A percentile compares a stretch with the other conserved stretches of the same genome.
These are phyloP conservation scores for Entomortierella lignicola DNA, from an alignment of 192 early-diverging fungal genomes.

Conservation along the genomic window DNA sequence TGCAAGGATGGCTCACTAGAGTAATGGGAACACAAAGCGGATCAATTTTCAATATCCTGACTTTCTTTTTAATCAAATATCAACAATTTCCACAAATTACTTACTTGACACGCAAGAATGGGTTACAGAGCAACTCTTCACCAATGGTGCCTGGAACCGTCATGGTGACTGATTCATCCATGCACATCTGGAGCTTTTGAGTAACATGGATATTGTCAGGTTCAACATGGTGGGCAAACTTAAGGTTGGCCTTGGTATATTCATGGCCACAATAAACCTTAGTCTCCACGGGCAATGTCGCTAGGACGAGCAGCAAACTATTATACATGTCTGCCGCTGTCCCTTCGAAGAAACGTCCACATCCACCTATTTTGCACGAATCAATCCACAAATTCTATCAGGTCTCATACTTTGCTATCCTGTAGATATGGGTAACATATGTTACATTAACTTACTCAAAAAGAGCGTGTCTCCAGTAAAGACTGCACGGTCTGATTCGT, in stretches of 20 bases:
- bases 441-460: conserved; percentile 62
- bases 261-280: conserved; percentile 94
- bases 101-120: conserved; percentile 87
- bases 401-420: not conserved
- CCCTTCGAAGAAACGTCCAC: conserved; percentile 96
- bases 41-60: too few species aligned
- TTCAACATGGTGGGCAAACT: conserved; percentile 86
- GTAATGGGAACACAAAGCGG: not conserved
- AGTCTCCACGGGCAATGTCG: conserved; percentile 79
- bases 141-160: conserved; percentile 93
- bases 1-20: conserved; percentile 62
- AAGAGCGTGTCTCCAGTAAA: conserved; percentile 94
- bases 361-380: conserved; percentile 61
- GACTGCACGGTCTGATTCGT: conserved; percentile 74
- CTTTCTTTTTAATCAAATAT: too few species aligned
- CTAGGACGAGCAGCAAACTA: conserved; percentile 77
- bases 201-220: conserved; percentile 76
- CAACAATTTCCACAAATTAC: not conserved
- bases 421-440: not conserved
- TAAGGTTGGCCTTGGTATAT: conserved; percentile 81
- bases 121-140: conserved; percentile 88
- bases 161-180: conserved; percentile 50
- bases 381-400: conserved; percentile 5
- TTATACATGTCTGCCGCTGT: conserved; percentile 86
- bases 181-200: conserved; percentile 74